Evolutionary conservation across 1,139 yeast genomes (phyloP).

Genomic region (Pneumocystis sp.): DNA sequence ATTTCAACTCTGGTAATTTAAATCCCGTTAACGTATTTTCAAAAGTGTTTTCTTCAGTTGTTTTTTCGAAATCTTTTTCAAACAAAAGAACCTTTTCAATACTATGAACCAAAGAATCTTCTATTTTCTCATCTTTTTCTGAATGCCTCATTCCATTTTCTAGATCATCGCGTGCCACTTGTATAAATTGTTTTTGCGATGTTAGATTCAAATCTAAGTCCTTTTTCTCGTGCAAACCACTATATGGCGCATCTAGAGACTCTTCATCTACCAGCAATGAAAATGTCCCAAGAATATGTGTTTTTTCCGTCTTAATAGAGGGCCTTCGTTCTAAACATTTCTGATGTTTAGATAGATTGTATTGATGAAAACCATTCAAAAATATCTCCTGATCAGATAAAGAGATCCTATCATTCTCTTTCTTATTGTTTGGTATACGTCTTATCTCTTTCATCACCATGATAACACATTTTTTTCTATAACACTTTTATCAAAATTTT

Average conservation of each 20-base stretch:
- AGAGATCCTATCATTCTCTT: background rate
- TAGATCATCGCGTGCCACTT: background rate
- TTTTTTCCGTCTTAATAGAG: background rate
- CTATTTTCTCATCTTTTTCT: background rate
- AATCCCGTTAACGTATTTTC: background rate
- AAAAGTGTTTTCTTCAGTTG: background rate
- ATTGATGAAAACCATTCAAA: background rate
- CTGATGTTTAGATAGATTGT: background rate
- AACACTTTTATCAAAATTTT: background rate
- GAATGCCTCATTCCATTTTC: background rate
- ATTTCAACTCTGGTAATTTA: conserved; percentile 14
- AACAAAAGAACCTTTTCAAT: background rate
- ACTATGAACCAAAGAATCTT: background rate
- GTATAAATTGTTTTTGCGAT: background rate
- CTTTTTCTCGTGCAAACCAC: background rate
- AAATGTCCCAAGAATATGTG: background rate
- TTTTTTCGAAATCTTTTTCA: background rate
- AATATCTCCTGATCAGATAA: background rate
- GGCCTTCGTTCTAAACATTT: background rate
- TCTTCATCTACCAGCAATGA: background rate
- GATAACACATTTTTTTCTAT: background rate
- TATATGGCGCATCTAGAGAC: background rate
- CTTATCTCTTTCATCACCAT: background rate
- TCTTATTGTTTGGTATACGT: background rate
- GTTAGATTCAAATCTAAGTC: background rate